Evolutionary conservation across 768 basidiomycete genomes (phyloP).

Genomic region (Suillus paluster): DNA sequence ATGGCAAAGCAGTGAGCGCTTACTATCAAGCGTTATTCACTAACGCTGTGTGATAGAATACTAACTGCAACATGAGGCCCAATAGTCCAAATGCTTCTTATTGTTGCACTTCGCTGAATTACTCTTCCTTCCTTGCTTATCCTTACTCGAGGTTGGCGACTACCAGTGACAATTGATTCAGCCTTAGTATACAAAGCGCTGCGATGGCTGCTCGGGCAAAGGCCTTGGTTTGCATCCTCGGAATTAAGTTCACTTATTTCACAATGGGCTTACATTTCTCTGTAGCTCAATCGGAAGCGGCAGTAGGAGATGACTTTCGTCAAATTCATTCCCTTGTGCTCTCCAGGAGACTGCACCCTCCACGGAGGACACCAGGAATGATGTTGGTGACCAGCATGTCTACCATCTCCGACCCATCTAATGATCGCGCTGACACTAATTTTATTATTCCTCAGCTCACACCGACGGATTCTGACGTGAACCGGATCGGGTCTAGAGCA

Average conservation of each 20-base stretch:
- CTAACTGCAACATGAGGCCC: no score
- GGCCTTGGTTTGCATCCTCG: slow-evolving; percentile 62
- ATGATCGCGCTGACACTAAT: slow-evolving; percentile 7
- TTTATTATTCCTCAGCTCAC: slow-evolving; percentile 40
- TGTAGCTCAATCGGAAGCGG: slow-evolving; percentile 81
- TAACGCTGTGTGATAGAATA: no score
- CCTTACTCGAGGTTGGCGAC: not conserved
- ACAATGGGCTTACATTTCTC: slow-evolving; percentile 14
- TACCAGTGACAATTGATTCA: slow-evolving; percentile 10
- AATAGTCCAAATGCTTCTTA: no score
- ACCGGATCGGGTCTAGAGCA: slow-evolving; percentile 65
- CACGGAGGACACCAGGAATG: slow-evolving; percentile 49
- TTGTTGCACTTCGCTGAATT: no score
- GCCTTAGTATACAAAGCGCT: slow-evolving; percentile 52
- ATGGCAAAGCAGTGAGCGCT: slow-evolving; percentile 45
- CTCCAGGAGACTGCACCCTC: slow-evolving; percentile 41
- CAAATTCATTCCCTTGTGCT: slow-evolving; percentile 57
- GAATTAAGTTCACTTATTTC: not conserved
- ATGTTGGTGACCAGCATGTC: slow-evolving; percentile 70
- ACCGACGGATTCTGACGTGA: slow-evolving; percentile 45
- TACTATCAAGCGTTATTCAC: no score
- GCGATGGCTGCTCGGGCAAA: slow-evolving; percentile 84
- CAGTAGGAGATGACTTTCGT: slow-evolving; percentile 69
- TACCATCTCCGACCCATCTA: slow-evolving; percentile 17
- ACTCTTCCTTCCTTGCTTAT: slow-evolving; percentile 9